Percentiles rank a stretch among this genome's conserved stretches.
Conservation (phyloP, 768 basidiomycete species). For the Mycena metata region DNA sequence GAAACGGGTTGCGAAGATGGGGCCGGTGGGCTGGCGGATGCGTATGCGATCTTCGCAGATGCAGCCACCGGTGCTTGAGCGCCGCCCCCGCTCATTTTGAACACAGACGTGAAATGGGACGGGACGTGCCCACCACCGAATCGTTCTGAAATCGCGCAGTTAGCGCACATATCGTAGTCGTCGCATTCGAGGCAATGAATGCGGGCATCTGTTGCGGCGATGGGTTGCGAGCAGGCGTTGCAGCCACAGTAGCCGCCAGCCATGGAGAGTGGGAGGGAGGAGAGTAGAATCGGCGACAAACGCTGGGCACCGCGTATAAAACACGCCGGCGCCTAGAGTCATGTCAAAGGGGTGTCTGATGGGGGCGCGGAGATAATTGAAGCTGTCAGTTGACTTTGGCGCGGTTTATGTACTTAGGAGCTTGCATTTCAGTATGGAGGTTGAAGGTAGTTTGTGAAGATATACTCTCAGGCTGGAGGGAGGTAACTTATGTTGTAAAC, state of each 20-base stretch:
- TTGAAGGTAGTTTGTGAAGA: no score
- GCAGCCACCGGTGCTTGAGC: neutral
- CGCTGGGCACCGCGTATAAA: no score
- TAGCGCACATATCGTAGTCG: conserved; percentile 27
- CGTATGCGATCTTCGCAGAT: neutral
- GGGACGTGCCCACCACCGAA: conserved; percentile 3
- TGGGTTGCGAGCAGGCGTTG: conserved; percentile 16
- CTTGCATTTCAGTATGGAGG: no score
- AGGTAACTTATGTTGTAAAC: no score
- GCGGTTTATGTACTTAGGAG: no score
- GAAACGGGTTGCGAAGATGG: neutral
- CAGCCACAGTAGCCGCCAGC: conserved; percentile 19
- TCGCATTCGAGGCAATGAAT: conserved; percentile 25
- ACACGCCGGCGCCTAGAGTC: no score
- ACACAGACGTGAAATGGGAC: conserved; percentile 1
- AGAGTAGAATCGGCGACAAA: no score
- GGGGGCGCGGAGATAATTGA: no score
- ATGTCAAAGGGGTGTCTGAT: no score
- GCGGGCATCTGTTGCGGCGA: conserved; percentile 19
- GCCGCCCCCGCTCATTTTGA: conserved; percentile 7
- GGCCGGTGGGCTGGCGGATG: neutral
- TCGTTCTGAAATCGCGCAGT: conserved; percentile 22
- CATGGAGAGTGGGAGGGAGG: neutral
- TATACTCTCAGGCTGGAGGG: no score
- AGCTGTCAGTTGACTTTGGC: no score